A percentile compares a stretch with the other conserved stretches of the same genome.
phyloP scores from a whole-genome alignment of 768 basidiomycete species.

The Suillus plorans region DNA sequence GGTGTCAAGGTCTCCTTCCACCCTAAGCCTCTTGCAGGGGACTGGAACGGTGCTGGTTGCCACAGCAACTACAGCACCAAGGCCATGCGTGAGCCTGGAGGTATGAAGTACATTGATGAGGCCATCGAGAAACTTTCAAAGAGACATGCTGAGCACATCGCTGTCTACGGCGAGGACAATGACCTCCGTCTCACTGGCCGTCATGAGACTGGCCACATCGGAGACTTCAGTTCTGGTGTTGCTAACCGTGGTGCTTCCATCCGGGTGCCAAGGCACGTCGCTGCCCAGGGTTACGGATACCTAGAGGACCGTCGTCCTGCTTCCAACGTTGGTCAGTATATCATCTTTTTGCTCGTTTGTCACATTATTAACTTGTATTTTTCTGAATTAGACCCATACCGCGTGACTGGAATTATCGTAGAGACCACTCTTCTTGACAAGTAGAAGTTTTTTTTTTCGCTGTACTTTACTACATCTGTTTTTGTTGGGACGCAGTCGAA shows the following conservation, averaged over 20 bases:
- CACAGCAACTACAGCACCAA: slow-evolving; percentile 98
- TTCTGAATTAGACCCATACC: slow-evolving; percentile 76
- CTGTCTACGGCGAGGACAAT: slow-evolving; percentile 98
- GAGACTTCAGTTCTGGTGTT: slow-evolving; percentile 88
- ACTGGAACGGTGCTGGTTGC: slow-evolving; percentile 99
- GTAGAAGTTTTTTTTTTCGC: slow-evolving; percentile 29
- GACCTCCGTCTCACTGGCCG: slow-evolving; percentile 93
- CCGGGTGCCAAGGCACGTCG: slow-evolving; percentile 93
- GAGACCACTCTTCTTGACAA: slow-evolving; percentile 81
- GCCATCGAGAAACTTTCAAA: slow-evolving; percentile 92
- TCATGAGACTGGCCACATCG: slow-evolving; percentile 97
- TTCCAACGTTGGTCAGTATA: slow-evolving; percentile 88
- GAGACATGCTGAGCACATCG: slow-evolving; percentile 93
- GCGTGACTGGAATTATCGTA: slow-evolving; percentile 85
- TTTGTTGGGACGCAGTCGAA: slow-evolving; percentile 4
- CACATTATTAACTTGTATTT: slow-evolving; percentile 5
- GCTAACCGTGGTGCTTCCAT: slow-evolving; percentile 98
- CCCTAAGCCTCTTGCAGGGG: slow-evolving; percentile 94
- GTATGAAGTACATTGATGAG: slow-evolving; percentile 87
- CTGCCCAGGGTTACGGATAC: slow-evolving; percentile 91
- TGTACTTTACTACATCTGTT: slow-evolving; percentile 15
- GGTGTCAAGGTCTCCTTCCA: slow-evolving; percentile 98
- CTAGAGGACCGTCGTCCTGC: slow-evolving; percentile 96
- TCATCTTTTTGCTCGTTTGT: slow-evolving; percentile 7
- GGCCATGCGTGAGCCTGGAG: slow-evolving; percentile 91